Conservation (phyloP, 352 stramenopile genomes). For the Globisporangium spinosum region DNA sequence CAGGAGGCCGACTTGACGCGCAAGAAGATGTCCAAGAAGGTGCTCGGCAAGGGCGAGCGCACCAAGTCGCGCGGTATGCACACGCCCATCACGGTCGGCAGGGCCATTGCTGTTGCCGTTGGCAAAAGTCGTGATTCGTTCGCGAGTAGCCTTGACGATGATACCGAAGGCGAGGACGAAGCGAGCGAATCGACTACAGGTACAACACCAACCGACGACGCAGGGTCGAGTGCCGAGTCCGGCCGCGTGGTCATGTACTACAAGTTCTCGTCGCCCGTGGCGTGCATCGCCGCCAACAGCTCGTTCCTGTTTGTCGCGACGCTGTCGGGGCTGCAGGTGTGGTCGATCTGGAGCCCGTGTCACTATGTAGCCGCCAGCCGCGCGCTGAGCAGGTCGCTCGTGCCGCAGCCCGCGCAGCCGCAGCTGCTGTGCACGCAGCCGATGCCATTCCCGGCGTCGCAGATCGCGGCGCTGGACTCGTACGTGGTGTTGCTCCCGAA, state of each 20-base stretch:
- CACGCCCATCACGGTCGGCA: constrained; percentile 40
- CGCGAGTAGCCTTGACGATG: constrained; percentile 28
- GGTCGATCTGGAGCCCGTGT: constrained; percentile 86
- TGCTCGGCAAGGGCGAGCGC: constrained; percentile 45
- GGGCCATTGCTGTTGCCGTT: constrained; percentile 20
- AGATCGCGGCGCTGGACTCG: constrained; percentile 71
- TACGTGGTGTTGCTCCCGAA: constrained; percentile 69
- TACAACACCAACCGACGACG: constrained; percentile 8
- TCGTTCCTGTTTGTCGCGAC: constrained; percentile 83
- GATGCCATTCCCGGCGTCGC: constrained; percentile 47
- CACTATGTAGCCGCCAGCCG: constrained; percentile 71
- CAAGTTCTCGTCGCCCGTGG: constrained; percentile 58
- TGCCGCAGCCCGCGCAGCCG: constrained; percentile 68
- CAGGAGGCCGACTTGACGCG: constrained; percentile 63
- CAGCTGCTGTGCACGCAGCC: constrained; percentile 65
- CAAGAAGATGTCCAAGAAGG: constrained; percentile 78
- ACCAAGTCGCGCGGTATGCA: constrained; percentile 39
- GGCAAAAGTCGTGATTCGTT: constrained; percentile 35
- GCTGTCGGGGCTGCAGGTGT: constrained; percentile 66
- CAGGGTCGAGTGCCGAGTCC: constrained; percentile 30
- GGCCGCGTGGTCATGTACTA: constrained; percentile 86
- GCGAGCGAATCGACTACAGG: constrained; percentile 11
- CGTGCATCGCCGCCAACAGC: constrained; percentile 74
- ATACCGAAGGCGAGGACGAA: not conserved
- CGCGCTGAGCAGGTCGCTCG: constrained; percentile 46